Evolutionary conservation across 2,329 filamentous ascomycete genomes (phyloP), one percentile per base, ranked within the genome.

Genomic region (Didymosphaeria variabile): DNA sequence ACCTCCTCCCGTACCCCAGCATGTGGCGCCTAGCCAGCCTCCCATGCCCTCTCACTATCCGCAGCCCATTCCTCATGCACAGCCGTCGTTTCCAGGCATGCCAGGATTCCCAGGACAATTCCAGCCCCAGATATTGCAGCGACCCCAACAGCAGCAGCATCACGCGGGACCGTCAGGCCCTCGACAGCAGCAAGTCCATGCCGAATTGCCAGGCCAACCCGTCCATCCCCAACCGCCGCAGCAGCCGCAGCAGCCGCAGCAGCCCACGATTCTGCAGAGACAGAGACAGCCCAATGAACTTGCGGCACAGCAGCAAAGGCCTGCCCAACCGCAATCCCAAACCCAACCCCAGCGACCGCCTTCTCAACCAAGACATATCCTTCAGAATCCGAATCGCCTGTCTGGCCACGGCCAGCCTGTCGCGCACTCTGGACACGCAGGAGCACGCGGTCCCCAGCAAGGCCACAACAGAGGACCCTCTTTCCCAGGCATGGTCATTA

Each of bases 361-460:
- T 23, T 67, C 74, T 29, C 77, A 79, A 65, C 90, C 91, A 4
- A 87, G 88, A 7, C 91, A 95, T 72, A 92, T 93, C 57, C 78
- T 94, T 55, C 92, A 94, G 76, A 94, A 93, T 73, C 90, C 90
- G 12, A 92, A 90, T 70, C 85, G 91, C 10, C 79, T 87, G 53
- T 72, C 80, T 67, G 75, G 79, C 60, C 79, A 78, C n/a, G 78
- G 78, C 32, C 78, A 80, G 68, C 78, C 77, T 44, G 66, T 80
- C 45, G 66, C 66, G 29, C 77, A 76, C 50, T 49, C 68, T 34
- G 67, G 62, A n/a, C 65, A 64, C 26, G 58, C 67, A 36, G 67
- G 57, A n/a, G 72, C 75, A 46, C 73, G 77, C 52, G 73, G 75
- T 29, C 75, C 76, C 32, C 73, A 71, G 36, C 73, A 73, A 52